Evolutionary conservation across 768 basidiomycete genomes (phyloP).

Genomic region (Termitomyces sp.): DNA sequence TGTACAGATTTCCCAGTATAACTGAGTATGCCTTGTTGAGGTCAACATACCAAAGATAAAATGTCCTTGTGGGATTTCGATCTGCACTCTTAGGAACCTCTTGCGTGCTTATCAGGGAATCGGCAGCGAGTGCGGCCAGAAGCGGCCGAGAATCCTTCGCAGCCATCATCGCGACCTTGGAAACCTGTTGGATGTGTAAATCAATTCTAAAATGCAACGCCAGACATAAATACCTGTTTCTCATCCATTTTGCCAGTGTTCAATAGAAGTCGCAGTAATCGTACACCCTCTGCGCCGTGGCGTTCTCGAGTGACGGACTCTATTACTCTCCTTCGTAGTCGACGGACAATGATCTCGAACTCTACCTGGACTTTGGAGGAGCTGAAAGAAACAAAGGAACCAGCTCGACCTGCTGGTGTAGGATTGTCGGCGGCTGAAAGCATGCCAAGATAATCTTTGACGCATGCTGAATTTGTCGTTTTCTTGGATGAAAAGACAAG

Average conservation of each 20-base stretch:
- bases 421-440: constrained; percentile 82
- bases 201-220: neutral
- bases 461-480: constrained; percentile 49
- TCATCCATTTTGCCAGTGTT: constrained; percentile 91
- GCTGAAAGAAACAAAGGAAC: constrained; percentile 66
- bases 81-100: constrained; percentile 91
- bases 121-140: constrained; percentile 71
- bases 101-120: constrained; percentile 84
- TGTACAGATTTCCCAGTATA: constrained; percentile 76
- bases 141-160: constrained; percentile 81
- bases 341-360: constrained; percentile 64
- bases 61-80: constrained; percentile 82
- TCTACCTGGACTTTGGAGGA: constrained; percentile 77
- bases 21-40: constrained; percentile 75
- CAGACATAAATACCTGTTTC: constrained; percentile 66
- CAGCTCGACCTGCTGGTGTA: constrained; percentile 60
- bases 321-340: constrained; percentile 64
- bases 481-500: constrained; percentile 54
- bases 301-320: constrained; percentile 79
- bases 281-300: constrained; percentile 77
- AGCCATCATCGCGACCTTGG: constrained; percentile 90
- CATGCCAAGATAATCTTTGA: constrained; percentile 81
- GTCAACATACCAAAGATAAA: constrained; percentile 95
- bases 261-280: constrained; percentile 74
- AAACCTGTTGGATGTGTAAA: constrained; percentile 50